Evolutionary conservation across 192 early-diverging fungal species (phyloP), one percentile per base, ranked within the genome.

Genomic region (Backusella circina): DNA sequence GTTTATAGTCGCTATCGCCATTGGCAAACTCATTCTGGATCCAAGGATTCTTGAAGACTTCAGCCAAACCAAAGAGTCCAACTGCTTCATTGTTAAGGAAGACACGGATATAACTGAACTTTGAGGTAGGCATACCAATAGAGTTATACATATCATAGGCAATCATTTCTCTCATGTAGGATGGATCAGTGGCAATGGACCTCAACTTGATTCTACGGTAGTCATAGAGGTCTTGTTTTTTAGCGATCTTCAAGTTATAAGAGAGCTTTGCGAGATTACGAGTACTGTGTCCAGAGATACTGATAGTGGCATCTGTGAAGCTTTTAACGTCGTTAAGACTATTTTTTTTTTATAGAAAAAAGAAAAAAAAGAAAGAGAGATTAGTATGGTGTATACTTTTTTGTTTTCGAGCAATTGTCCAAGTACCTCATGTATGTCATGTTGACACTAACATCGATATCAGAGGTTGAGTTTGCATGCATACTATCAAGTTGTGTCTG

Each of bases 41-140:
- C 77, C 78, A 82, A 72, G 81, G 77, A 9, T 79, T 76, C 68
- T 78, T 82, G 33, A 82, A 79, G 44, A 66, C 75, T 75, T 72
- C 71, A 2, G 76, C 21, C 32, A 64, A 21, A 64, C 73, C 73
- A 71, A 44, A 71, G 3, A 71, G 16, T n/a, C 70, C 70, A 1
- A 71, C 16, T 13, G 70, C 15, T 32, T 71, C 9, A 32, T 68
- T 26, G 28, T 68, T 68, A 5, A 68, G 15, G 33, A 68, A 35
- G 13, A 68, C 36, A 31, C 37, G 37, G 16, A 44, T 28, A 31
- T 28, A 44, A 31, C 38, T 47, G 28, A 18, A 71, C 16, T 44
- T 39, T 30, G 38, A 41, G 26, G 70, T 21, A 71, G 70, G 38
- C 36, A 71, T 23, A 47, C 70, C 70, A 1, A 71, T 18, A 3